Evolutionary conservation across 1,284 basidiomycete genomes (phyloP).

Genomic region (Heterobasidion annosum): DNA sequence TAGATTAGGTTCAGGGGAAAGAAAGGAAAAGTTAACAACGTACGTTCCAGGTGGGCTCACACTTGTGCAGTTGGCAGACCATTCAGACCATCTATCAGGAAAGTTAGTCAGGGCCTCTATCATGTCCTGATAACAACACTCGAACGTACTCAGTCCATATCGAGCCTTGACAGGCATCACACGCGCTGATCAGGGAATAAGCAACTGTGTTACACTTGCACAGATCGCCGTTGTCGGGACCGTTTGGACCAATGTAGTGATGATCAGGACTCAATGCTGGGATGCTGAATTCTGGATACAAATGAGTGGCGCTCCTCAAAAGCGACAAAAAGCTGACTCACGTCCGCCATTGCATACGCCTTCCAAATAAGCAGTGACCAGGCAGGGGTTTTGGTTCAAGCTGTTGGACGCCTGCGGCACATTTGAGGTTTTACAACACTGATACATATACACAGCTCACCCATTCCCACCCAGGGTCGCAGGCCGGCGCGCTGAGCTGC

Average conservation of each 20-base stretch:
- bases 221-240: background rate
- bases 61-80: slow-evolving; percentile 6
- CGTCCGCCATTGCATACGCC: slow-evolving; percentile 5
- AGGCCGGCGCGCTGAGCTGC: background rate
- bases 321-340: background rate
- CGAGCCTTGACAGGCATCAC: slow-evolving; percentile 9
- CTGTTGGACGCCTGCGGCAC: slow-evolving; percentile 4
- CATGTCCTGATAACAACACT: too few relatives aligned
- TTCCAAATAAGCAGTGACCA: slow-evolving; percentile 3
- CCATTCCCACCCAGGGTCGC: slow-evolving; percentile 3
- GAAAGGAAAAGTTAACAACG: background rate
- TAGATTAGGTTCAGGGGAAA: background rate
- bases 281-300: slow-evolving; percentile 5
- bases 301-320: background rate
- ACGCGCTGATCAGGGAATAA: slow-evolving; percentile 13
- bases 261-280: background rate
- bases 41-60: slow-evolving; percentile 3
- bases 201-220: slow-evolving; percentile 12
- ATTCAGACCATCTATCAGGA: slow-evolving; percentile 5
- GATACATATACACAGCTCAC: background rate
- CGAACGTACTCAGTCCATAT: slow-evolving; percentile 6
- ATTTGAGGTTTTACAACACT: background rate
- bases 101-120: background rate
- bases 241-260: slow-evolving; percentile 8
- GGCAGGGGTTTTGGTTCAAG: slow-evolving; percentile 7